Evolutionary conservation across 2,329 filamentous ascomycete species (phyloP), one percentile per base, ranked within the genome.

Genomic region (Aphanoascus verrucosus): DNA sequence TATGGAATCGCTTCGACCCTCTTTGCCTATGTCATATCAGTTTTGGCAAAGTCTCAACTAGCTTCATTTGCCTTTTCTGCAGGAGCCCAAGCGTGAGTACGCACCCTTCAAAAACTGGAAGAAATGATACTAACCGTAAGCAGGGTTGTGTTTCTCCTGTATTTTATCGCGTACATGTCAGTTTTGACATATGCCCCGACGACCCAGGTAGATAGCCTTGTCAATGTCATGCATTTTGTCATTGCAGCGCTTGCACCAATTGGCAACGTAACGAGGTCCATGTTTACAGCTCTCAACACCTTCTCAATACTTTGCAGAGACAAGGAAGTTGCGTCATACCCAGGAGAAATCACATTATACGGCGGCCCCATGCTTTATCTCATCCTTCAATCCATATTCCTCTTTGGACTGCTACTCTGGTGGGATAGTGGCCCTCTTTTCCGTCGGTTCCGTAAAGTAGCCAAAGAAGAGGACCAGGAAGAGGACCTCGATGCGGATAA

Each of bases 361-460:
- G 90, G 90, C 31, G 87, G 86, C 0, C 88, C 88, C 0, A 91
- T 95, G 35, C 68, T 93, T 0, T 95, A 94, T 65, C 78, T 95
- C 1, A 77, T 88, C 48, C 46, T 89, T 0, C 90, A 96, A 64
- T 80, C 81, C 0, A 66, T 87, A 20, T 55, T 87, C 14, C 74
- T 93, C 1, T 89, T 94, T 59, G 72, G 76, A 0, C 68, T 89
- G 12, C 74, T 96, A 0, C 74, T 95, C 12, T 91, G 85, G 83
- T 79, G 84, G 63, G 90, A 96, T 63, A 84, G 84, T 52, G 88
- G 88, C 3, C 82, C 83, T 0, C 75, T 80, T 0, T 77, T 84
- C 55, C 72, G 79, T 0, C 75, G 73, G 23, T 64, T 80, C 40
- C 72, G 76, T 20, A 70, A 70, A 40, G 65, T 67, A 19, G 66